Conservation (phyloP, 768 basidiomycete genomes). For the Pulveroboletus sp. region DNA sequence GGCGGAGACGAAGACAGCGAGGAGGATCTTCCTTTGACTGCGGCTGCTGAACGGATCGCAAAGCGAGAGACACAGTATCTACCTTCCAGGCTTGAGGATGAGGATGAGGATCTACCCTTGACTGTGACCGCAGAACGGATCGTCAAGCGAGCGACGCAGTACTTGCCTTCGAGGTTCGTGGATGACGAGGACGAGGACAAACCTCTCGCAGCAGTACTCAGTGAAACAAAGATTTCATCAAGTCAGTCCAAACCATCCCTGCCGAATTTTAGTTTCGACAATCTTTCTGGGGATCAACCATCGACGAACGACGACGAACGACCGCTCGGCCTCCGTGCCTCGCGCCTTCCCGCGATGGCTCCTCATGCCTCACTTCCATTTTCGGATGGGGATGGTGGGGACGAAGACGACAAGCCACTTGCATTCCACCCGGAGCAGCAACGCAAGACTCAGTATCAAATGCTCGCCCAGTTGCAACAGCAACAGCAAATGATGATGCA, state of each 20-base stretch:
- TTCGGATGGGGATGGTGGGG: conserved; percentile 40
- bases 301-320: conserved; percentile 51
- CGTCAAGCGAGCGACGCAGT: conserved; percentile 39
- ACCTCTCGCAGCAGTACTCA: conserved; percentile 63
- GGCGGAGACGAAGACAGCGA: conserved; percentile 57
- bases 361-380: conserved; percentile 26
- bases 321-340: conserved; percentile 69
- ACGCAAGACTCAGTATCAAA: conserved; percentile 56
- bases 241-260: conserved; percentile 43
- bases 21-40: conserved; percentile 76
- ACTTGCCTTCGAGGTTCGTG: conserved; percentile 9
- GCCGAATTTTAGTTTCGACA: conserved; percentile 43
- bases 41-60: conserved; percentile 54
- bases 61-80: conserved; percentile 40
- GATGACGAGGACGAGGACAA: conserved; percentile 56
- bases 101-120: conserved; percentile 69
- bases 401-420: conserved; percentile 66
- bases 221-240: conserved; percentile 41
- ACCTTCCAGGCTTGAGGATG: conserved; percentile 18
- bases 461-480: conserved; percentile 44
- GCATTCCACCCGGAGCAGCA: conserved; percentile 80
- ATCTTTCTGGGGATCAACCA: conserved; percentile 17
- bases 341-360: conserved; percentile 35
- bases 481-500: conserved; percentile 73
- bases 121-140: conserved; percentile 53